Percentiles rank a stretch among this genome's conserved stretches.
These are phyloP conservation scores for Kodamaea lidongshanica DNA, from an alignment of 805 yeast species.

Conservation along the genomic window DNA sequence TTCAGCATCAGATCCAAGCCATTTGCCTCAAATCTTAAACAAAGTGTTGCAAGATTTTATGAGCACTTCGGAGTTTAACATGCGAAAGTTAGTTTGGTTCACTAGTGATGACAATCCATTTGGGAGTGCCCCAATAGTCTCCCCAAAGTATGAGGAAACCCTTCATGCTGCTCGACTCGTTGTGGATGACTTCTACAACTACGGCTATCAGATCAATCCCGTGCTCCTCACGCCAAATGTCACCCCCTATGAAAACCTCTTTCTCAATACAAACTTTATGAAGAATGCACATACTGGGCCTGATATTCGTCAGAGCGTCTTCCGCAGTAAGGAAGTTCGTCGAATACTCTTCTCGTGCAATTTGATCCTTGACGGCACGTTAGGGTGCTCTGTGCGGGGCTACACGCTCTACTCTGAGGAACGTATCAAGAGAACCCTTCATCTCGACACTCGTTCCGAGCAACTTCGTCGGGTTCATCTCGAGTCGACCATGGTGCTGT, in stretches of 20 bases:
- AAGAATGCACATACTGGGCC: conserved; percentile 8
- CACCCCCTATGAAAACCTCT: conserved; percentile 50
- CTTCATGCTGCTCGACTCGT: conserved; percentile 49
- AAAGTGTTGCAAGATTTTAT: conserved; percentile 51
- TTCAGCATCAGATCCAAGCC: conserved; percentile 15
- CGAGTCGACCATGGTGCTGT: conserved; percentile 34
- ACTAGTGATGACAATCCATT: conserved; percentile 73
- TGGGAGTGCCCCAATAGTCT: conserved; percentile 31
- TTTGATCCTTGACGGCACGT: conserved; percentile 41
- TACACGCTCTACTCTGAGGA: conserved; percentile 57
- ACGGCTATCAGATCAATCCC: conserved; percentile 53
- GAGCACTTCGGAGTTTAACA: conserved; percentile 42
- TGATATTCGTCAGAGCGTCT: conserved; percentile 41
- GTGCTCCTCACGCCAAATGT: conserved; percentile 49
- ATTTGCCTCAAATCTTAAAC: conserved; percentile 38
- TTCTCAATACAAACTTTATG: conserved; percentile 45
- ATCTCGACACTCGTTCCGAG: conserved; percentile 51
- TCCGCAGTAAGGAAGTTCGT: conserved; percentile 54
- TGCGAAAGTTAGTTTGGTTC: conserved; percentile 58
- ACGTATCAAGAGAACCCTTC: conserved; percentile 41
- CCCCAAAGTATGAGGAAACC: no score
- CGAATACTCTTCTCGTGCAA: conserved; percentile 60
- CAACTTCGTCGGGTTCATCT: conserved; percentile 41
- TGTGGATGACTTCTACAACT: conserved; percentile 54
- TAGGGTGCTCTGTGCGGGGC: conserved; percentile 67